These are phyloP conservation scores for Jatropha multifida DNA, from an alignment of 441 rosid genomes.

Conservation along the genomic window DNA sequence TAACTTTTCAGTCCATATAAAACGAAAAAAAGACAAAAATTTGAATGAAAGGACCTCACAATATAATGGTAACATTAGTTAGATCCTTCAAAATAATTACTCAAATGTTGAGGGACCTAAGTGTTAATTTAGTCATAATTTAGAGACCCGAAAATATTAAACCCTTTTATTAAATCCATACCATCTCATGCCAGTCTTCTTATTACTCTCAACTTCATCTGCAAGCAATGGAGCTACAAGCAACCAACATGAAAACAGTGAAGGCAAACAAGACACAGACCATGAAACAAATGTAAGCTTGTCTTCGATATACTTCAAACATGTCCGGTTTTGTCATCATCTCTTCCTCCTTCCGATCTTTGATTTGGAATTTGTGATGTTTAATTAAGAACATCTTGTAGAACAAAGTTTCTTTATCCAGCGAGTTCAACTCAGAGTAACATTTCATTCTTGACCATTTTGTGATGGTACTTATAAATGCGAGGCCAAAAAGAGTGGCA, in stretches of 20 bases:
- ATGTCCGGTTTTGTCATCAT: background rate
- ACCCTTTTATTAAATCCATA: no score
- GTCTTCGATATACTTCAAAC: background rate
- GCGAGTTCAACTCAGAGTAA: background rate
- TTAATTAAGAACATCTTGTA: background rate
- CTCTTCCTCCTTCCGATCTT: background rate
- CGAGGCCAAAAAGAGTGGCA: background rate
- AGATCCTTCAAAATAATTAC: no score
- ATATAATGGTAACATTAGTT: no score
- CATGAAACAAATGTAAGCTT: no score
- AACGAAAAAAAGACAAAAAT: no score
- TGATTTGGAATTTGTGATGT: background rate
- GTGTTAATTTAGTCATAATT: no score
- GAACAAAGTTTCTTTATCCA: background rate
- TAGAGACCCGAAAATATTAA: no score
- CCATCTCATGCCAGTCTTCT: no score
- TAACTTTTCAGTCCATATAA: no score
- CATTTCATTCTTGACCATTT: background rate
- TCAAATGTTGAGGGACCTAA: no score
- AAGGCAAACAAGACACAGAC: background rate
- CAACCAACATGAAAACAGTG: background rate
- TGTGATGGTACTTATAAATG: background rate
- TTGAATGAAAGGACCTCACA: no score
- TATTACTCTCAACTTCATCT: background rate
- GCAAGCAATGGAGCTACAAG: background rate